phyloP scores from a whole-genome alignment of 2,329 filamentous ascomycete genomes.

The Peltaster fructicola region DNA sequence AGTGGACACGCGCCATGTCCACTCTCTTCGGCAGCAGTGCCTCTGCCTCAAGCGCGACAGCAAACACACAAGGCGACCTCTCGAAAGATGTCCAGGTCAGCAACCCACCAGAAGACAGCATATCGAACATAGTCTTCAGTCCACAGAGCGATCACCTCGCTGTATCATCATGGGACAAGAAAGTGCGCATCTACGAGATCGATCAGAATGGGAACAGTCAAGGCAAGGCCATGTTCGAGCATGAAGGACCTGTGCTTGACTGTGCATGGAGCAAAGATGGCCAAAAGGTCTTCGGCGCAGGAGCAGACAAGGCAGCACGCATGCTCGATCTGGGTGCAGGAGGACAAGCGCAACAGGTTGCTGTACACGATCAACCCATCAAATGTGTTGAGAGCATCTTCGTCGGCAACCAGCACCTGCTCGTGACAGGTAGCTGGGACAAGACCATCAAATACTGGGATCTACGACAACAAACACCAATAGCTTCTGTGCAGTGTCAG shows the following conservation, averaged over 20 bases:
- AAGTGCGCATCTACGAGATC: conserved; percentile 93
- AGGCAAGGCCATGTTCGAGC: conserved; percentile 72
- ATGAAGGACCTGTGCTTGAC: conserved; percentile 68
- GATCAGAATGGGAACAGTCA: conserved; percentile 58
- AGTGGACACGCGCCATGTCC: no score
- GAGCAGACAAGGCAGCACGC: conserved; percentile 79
- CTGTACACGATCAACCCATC: conserved; percentile 71
- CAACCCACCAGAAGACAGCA: conserved; percentile 69
- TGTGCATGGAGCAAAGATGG: conserved; percentile 90
- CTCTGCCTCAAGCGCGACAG: conserved; percentile 33
- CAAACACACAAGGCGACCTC: conserved; percentile 73
- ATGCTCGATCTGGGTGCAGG: conserved; percentile 63
- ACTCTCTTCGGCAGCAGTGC: conserved; percentile 39
- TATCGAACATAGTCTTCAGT: conserved; percentile 75
- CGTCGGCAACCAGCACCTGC: conserved; percentile 51
- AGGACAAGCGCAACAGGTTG: conserved; percentile 43
- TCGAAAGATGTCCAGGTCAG: conserved; percentile 70
- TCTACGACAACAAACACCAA: conserved; percentile 46
- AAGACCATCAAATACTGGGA: conserved; percentile 88
- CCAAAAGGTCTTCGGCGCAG: conserved; percentile 68
- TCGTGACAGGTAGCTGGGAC: conserved; percentile 86
- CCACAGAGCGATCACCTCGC: conserved; percentile 64
- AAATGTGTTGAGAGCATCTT: conserved; percentile 50
- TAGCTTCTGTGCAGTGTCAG: conserved; percentile 48
- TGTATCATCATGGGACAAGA: conserved; percentile 92